Evolutionary conservation across 805 yeast species (phyloP).

Genomic region (Myxozyma melibiosi): DNA sequence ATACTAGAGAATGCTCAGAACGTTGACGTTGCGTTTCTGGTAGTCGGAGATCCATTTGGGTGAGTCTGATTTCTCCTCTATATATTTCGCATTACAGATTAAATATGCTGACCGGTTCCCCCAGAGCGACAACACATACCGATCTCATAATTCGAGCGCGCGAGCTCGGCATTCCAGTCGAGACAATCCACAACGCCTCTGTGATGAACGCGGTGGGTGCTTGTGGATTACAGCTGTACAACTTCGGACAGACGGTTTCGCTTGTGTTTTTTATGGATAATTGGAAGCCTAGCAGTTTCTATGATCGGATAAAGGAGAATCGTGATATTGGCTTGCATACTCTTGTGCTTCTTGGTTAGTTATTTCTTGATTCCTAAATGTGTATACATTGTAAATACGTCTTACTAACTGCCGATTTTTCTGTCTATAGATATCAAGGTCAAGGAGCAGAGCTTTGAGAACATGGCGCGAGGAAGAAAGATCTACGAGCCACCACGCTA

Average conservation of each 20-base stretch:
- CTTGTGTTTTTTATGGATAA: constrained; percentile 91
- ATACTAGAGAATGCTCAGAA: constrained; percentile 74
- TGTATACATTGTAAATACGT: background rate
- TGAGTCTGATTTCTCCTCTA: too few relatives aligned
- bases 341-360: constrained; percentile 63
- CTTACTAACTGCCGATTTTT: background rate
- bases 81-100: too few relatives aligned
- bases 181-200: constrained; percentile 90
- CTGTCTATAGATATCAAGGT: constrained; percentile 69
- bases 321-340: constrained; percentile 91
- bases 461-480: constrained; percentile 87
- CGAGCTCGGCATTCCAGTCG: constrained; percentile 75
- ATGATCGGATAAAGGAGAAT: constrained; percentile 84
- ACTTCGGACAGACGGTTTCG: constrained; percentile 96
- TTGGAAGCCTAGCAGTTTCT: constrained; percentile 97
- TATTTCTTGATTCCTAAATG: background rate
- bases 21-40: constrained; percentile 89
- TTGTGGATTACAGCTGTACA: constrained; percentile 92
- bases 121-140: constrained; percentile 88
- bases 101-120: background rate
- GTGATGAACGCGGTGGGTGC: constrained; percentile 99
- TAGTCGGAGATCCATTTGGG: constrained; percentile 97
- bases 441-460: constrained; percentile 93
- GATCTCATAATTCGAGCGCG: constrained; percentile 91
- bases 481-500: constrained; percentile 97